Conservation (phyloP, 768 basidiomycete species). For the Mycena olivaceomarginata region DNA sequence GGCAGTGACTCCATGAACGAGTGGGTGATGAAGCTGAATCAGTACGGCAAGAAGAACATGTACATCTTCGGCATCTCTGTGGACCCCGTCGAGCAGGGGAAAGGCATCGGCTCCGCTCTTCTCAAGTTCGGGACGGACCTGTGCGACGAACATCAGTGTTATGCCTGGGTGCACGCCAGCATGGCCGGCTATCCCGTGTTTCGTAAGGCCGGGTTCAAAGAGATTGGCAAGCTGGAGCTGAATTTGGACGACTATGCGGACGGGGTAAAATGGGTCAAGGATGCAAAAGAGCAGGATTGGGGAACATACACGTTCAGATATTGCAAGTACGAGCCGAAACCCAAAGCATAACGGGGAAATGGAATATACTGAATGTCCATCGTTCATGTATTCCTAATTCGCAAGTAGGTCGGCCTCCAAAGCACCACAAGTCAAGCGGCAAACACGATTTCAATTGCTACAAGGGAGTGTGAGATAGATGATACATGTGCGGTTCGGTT, state of each 20-base stretch:
- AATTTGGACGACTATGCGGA: constrained; percentile 11
- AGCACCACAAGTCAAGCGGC: neutral
- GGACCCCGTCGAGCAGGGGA: constrained; percentile 13
- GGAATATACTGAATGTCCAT: too few species aligned
- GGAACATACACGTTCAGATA: constrained; percentile 10
- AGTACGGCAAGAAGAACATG: neutral
- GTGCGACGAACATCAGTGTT: too few species aligned
- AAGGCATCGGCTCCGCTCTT: constrained; percentile 5
- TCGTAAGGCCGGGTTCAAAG: constrained; percentile 3
- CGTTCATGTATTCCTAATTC: too few species aligned
- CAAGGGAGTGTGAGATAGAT: constrained; percentile 20
- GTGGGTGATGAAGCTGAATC: neutral
- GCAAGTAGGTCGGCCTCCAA: too few species aligned
- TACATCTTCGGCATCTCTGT: constrained; percentile 19
- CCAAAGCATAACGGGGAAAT: neutral
- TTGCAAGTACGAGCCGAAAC: constrained; percentile 13
- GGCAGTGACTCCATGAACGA: neutral
- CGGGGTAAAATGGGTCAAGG: neutral
- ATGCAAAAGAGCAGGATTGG: constrained; percentile 19
- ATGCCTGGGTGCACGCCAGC: constrained; percentile 8
- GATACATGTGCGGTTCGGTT: constrained; percentile 21
- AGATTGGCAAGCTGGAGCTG: constrained; percentile 13
- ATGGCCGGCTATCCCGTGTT: constrained; percentile 1
- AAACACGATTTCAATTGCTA: constrained; percentile 25
- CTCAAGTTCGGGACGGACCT: constrained; percentile 8